A percentile compares a stretch with the other conserved stretches of the same genome.
phyloP scores from a whole-genome alignment of 2,329 filamentous ascomycete species.

The Fusarium proliferatum region DNA sequence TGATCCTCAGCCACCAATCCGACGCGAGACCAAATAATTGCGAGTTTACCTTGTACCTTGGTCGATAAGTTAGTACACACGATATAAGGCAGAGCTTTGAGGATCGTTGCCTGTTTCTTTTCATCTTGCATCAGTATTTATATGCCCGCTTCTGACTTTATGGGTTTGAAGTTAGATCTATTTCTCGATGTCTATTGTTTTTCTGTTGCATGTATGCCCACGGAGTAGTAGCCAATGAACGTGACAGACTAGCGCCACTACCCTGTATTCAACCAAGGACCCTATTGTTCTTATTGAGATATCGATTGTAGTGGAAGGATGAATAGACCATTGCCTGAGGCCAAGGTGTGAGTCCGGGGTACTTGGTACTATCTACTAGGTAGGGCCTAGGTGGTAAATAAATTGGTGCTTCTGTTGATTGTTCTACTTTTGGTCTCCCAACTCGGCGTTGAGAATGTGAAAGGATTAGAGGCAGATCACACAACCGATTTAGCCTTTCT shows the following conservation, averaged over 20 bases:
- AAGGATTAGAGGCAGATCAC: neutral
- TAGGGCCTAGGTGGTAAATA: neutral
- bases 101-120: neutral
- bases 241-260: slow-evolving; percentile 3
- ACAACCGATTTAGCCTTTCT: neutral
- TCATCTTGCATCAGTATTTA: neutral
- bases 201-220: neutral
- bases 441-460: neutral
- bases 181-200: slow-evolving; percentile 2
- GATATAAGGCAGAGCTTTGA: neutral
- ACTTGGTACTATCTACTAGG: neutral
- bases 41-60: neutral
- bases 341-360: neutral
- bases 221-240: slow-evolving; percentile 11
- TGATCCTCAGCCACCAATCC: slow-evolving; percentile 12
- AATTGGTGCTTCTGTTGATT: neutral
- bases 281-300: neutral
- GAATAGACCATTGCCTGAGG: neutral
- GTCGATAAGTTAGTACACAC: neutral
- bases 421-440: neutral
- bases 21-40: neutral
- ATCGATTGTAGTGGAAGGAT: neutral
- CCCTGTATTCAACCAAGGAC: slow-evolving; percentile 6
- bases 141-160: neutral
- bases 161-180: neutral